Conservation (phyloP, 306 rosid species). For the Albizia julibrissin region DNA sequence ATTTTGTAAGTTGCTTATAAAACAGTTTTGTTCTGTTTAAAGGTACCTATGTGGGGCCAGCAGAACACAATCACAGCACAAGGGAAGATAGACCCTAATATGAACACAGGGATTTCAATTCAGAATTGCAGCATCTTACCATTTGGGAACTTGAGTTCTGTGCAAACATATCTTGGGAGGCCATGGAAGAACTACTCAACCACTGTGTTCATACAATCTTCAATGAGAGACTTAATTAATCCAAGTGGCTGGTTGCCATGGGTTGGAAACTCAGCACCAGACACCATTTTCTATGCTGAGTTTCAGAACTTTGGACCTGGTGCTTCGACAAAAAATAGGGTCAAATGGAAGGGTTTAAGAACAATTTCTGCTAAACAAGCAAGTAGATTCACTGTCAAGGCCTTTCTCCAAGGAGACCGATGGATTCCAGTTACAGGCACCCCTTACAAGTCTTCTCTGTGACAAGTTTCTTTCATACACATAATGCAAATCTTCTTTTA, state of each 20-base stretch:
- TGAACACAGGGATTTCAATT: constrained; percentile 70
- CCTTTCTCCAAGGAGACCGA: constrained; percentile 52
- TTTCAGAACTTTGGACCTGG: constrained; percentile 66
- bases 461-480: constrained; percentile 19
- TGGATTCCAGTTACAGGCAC: constrained; percentile 57
- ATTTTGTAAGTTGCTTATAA: too few relatives aligned
- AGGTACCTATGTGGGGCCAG: constrained; percentile 56
- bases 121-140: constrained; percentile 60
- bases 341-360: constrained; percentile 75
- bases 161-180: constrained; percentile 73
- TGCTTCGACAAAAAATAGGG: constrained; percentile 60
- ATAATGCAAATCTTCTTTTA: constrained; percentile 12
- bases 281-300: constrained; percentile 72
- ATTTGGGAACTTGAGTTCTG: constrained; percentile 49
- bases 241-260: constrained; percentile 91
- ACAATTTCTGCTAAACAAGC: constrained; percentile 45
- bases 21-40: not conserved
- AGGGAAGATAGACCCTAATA: constrained; percentile 74
- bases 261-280: constrained; percentile 72
- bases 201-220: constrained; percentile 53
- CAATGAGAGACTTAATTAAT: constrained; percentile 45
- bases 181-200: constrained; percentile 92
- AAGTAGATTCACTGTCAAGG: constrained; percentile 45
- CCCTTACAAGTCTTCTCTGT: constrained; percentile 42
- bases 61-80: constrained; percentile 81